Percentiles rank a stretch among this genome's conserved stretches.
Evolutionary conservation across 108 stramenopile species (phyloP).

Genomic region (Nitzschia sp.): DNA sequence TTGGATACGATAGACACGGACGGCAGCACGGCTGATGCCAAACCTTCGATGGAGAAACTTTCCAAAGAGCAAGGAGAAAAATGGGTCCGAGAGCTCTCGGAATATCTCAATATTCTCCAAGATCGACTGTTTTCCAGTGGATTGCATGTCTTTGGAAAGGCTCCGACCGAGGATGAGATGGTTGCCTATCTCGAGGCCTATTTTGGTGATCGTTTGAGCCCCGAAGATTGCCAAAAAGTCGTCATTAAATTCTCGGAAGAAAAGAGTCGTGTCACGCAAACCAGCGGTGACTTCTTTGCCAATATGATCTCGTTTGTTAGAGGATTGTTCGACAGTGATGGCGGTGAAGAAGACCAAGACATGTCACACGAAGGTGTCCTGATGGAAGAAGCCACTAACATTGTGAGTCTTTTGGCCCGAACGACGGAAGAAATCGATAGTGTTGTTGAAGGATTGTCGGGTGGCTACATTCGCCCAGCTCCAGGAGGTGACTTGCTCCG

Average conservation of each 20-base stretch:
- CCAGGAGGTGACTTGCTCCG: constrained; percentile 82
- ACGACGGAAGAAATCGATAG: constrained; percentile 75
- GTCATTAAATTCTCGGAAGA: not conserved
- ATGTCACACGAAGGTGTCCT: not conserved
- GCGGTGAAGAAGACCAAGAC: constrained; percentile 13
- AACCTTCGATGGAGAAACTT: not conserved
- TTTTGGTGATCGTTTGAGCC: constrained; percentile 52
- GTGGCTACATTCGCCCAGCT: constrained; percentile 70
- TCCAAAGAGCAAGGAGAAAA: constrained; percentile 26
- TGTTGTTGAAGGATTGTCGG: constrained; percentile 63
- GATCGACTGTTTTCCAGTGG: constrained; percentile 78
- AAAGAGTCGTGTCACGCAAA: not conserved
- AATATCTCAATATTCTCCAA: constrained; percentile 61
- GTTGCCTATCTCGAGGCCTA: constrained; percentile 59
- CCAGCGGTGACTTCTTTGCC: constrained; percentile 4
- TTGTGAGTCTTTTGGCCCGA: constrained; percentile 53
- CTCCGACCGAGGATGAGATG: constrained; percentile 60
- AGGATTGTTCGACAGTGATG: constrained; percentile 17
- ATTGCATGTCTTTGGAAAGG: constrained; percentile 55
- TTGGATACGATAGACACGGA: constrained; percentile 2
- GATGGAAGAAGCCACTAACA: constrained; percentile 53
- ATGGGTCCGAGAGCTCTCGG: constrained; percentile 54
- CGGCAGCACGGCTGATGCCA: not conserved
- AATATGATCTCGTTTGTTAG: constrained; percentile 25
- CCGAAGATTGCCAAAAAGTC: constrained; percentile 40